These are phyloP conservation scores for Prunella vulgaris DNA, from an alignment of 257 asterid species.

Conservation along the genomic window DNA sequence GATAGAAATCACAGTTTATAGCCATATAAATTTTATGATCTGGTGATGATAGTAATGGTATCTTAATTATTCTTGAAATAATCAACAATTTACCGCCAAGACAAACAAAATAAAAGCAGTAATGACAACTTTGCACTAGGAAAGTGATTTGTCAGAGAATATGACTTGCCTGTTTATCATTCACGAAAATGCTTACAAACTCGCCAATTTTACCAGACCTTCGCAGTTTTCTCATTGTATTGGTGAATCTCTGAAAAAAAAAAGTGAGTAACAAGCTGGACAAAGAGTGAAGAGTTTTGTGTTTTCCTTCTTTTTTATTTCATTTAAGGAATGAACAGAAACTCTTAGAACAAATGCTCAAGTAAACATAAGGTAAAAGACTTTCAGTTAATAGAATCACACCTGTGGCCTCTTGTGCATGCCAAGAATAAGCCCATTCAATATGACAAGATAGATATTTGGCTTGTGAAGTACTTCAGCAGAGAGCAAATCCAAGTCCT, in stretches of 20 bases:
- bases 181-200: constrained; percentile 88
- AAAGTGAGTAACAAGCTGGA: constrained; percentile 5
- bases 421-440: constrained; percentile 93
- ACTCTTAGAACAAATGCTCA: background rate
- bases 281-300: background rate
- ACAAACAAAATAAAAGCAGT: background rate
- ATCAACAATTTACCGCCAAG: background rate
- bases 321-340: background rate
- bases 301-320: background rate
- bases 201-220: constrained; percentile 85
- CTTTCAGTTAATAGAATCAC: constrained; percentile 4
- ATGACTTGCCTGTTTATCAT: constrained; percentile 74
- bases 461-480: constrained; percentile 92
- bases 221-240: constrained; percentile 68
- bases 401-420: constrained; percentile 82
- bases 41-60: background rate
- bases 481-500: constrained; percentile 71
- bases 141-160: background rate
- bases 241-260: constrained; percentile 56
- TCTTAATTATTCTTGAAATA: background rate
- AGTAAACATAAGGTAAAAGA: background rate
- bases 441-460: constrained; percentile 59
- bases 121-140: constrained; percentile 4
- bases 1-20: constrained; percentile 3
- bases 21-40: constrained; percentile 1